phyloP scores from a whole-genome alignment of 2,329 filamentous ascomycete genomes.

The Pyricularia grisea region DNA sequence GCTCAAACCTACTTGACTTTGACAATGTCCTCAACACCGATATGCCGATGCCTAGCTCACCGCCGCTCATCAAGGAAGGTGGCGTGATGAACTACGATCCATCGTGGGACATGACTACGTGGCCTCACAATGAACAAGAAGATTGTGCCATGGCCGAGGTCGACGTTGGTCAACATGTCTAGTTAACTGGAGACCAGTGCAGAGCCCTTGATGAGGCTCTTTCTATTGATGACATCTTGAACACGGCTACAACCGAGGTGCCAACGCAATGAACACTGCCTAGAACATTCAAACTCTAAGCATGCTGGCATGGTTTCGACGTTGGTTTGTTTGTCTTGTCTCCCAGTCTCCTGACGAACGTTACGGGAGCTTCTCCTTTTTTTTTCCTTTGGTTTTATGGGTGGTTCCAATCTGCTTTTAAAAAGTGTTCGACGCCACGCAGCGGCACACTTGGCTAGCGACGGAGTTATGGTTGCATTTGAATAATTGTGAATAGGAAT shows the following conservation, averaged over 20 bases:
- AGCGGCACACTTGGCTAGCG: background rate
- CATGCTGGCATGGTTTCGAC: background rate
- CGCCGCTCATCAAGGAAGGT: constrained; percentile 23
- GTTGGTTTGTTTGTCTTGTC: constrained; percentile 11
- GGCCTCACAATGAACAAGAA: constrained; percentile 10
- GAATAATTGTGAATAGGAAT: background rate
- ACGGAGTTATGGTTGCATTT: background rate
- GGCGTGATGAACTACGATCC: constrained; percentile 10
- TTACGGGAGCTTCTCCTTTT: background rate
- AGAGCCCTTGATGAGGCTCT: background rate
- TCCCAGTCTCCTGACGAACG: background rate
- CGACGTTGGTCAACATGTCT: background rate
- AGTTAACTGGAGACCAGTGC: background rate
- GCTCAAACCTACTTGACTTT: constrained; percentile 31
- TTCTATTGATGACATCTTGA: constrained; percentile 6
- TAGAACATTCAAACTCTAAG: too few relatives aligned
- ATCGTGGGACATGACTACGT: constrained; percentile 11
- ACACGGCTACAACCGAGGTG: constrained; percentile 10
- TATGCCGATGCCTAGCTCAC: constrained; percentile 36
- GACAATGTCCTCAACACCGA: constrained; percentile 36
- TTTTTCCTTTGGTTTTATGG: constrained; percentile 8
- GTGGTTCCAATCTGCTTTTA: background rate
- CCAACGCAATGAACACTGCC: too few relatives aligned
- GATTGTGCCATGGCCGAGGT: background rate
- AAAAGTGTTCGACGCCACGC: background rate